phyloP scores from a whole-genome alignment of 352 stramenopile species.

The Thalassiosira hispida region DNA sequence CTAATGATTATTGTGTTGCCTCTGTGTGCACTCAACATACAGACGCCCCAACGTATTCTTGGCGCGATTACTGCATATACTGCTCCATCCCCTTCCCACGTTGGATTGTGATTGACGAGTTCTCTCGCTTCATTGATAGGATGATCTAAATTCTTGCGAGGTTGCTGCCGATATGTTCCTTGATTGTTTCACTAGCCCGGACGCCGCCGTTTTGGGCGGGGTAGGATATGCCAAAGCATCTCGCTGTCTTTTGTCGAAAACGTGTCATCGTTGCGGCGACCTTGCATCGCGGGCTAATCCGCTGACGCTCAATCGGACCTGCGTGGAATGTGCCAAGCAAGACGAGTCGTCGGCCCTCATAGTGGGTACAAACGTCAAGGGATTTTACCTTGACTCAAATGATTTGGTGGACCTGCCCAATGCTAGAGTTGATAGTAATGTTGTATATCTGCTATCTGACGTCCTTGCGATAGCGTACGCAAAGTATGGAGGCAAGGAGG shows the following conservation, averaged over 20 bases:
- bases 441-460: conserved; percentile 7
- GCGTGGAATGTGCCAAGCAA: not conserved
- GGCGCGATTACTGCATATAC: too few species aligned
- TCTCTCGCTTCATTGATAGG: not conserved
- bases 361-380: not conserved
- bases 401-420: not conserved
- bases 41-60: not conserved
- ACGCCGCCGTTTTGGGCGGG: not conserved
- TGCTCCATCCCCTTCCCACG: not conserved
- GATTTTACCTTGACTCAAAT: not conserved
- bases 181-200: not conserved
- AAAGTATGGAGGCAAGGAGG: not conserved
- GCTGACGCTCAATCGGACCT: not conserved
- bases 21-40: not conserved
- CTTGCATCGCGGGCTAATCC: not conserved
- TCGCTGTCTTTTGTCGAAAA: not conserved
- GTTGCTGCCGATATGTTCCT: not conserved
- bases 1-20: not conserved
- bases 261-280: not conserved
- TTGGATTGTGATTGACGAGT: not conserved
- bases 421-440: not conserved
- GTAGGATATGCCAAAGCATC: not conserved
- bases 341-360: not conserved
- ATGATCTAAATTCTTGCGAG: not conserved
- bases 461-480: not conserved